A percentile compares a stretch with the other conserved stretches of the same genome.
These are phyloP conservation scores for Teunomyces pallodes DNA, from an alignment of 805 yeast genomes.

Conservation along the genomic window DNA sequence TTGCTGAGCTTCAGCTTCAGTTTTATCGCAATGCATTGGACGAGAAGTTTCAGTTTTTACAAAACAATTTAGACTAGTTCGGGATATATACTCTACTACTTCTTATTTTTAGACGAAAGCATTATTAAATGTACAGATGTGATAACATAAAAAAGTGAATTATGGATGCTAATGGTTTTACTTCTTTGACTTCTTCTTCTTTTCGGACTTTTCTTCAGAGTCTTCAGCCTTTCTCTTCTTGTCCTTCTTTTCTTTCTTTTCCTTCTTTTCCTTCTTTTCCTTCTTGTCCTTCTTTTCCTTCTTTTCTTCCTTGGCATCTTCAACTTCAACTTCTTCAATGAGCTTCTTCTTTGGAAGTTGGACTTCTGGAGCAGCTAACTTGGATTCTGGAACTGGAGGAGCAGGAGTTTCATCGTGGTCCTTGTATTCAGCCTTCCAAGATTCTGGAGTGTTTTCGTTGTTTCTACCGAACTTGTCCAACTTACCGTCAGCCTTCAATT, in stretches of 20 bases:
- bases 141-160: conserved; percentile 6
- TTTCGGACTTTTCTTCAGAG: conserved; percentile 43
- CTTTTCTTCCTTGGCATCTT: conserved; percentile 24
- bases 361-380: conserved; percentile 45
- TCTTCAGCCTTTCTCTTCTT: conserved; percentile 55
- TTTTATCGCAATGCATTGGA: conserved; percentile 7
- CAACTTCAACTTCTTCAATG: conserved; percentile 40
- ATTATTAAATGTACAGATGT: conserved; percentile 10
- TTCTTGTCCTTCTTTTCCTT: conserved; percentile 39
- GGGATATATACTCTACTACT: neutral
- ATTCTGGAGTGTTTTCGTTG: conserved; percentile 90
- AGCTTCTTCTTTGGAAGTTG: conserved; percentile 51
- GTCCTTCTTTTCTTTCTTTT: conserved; percentile 60
- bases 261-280: conserved; percentile 50
- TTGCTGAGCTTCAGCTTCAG: conserved; percentile 19
- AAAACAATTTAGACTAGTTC: conserved; percentile 3
- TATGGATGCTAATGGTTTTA: conserved; percentile 3
- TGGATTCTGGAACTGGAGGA: conserved; percentile 56
- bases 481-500: conserved; percentile 94
- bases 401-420: conserved; percentile 61
- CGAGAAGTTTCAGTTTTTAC: conserved; percentile 10
- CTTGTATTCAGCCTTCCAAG: conserved; percentile 85
- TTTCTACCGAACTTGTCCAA: conserved; percentile 92
- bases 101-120: neutral
- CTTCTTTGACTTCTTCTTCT: conserved; percentile 49